Conservation (phyloP, 352 stramenopile genomes). For the Labyrinthula sp. region DNA sequence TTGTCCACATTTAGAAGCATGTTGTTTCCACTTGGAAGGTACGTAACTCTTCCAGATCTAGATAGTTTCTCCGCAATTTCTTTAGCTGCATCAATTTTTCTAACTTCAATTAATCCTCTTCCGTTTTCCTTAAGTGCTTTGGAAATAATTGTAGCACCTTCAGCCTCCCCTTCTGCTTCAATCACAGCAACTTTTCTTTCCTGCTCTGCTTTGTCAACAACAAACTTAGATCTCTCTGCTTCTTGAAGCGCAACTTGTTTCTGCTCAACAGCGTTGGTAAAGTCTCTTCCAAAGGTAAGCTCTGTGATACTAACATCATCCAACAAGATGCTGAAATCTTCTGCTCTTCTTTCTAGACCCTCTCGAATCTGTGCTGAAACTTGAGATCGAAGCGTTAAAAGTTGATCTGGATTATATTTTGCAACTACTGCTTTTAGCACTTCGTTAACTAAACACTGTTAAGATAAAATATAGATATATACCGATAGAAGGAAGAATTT, state of each 20-base stretch:
- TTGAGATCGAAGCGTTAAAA: slow-evolving; percentile 92
- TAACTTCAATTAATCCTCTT: slow-evolving; percentile 93
- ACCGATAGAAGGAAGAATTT: slow-evolving; percentile 95
- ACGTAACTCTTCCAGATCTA: slow-evolving; percentile 88
- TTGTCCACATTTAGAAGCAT: slow-evolving; percentile 30
- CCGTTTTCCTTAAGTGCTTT: slow-evolving; percentile 89
- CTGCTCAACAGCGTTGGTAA: slow-evolving; percentile 95
- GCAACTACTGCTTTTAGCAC: slow-evolving; percentile 67
- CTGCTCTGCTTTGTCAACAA: slow-evolving; percentile 95
- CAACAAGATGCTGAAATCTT: slow-evolving; percentile 89
- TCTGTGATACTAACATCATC: slow-evolving; percentile 99
- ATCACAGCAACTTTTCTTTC: slow-evolving; percentile 75
- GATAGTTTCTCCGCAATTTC: slow-evolving; percentile 93
- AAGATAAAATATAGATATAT: too few species aligned
- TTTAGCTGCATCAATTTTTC: slow-evolving; percentile 96
- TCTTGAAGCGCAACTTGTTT: slow-evolving; percentile 99
- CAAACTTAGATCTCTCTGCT: slow-evolving; percentile 93
- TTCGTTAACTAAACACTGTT: too few species aligned
- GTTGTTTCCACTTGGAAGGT: slow-evolving; percentile 60
- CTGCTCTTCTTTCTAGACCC: slow-evolving; percentile 80
- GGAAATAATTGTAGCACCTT: slow-evolving; percentile 88
- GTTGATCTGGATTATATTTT: slow-evolving; percentile 97
- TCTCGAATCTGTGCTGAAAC: slow-evolving; percentile 84
- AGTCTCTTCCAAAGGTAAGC: slow-evolving; percentile 93
- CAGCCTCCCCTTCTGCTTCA: slow-evolving; percentile 83